Conservation (phyloP, 148 eudicot species). For the Rhododendron henanense region DNA sequence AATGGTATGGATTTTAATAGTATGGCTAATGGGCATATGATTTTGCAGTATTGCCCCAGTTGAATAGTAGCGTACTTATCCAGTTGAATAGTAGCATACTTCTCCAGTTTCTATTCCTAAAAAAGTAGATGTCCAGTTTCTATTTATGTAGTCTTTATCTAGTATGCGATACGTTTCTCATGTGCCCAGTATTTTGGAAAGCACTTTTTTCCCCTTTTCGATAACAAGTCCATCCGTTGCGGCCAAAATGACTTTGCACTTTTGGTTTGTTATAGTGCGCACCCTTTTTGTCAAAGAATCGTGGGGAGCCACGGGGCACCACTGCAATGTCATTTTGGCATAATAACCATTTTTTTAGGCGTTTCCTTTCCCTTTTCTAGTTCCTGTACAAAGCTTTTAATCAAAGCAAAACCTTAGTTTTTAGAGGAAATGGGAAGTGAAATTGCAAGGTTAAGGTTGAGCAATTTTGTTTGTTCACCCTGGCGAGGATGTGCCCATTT, state of each 20-base stretch:
- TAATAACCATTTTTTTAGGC: not conserved
- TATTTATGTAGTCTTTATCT: not conserved
- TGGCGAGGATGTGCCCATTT: not conserved
- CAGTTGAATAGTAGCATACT: not conserved
- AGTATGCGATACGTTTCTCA: not conserved
- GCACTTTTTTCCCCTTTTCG: not conserved
- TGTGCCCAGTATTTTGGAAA: not conserved
- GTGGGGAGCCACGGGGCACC: not conserved
- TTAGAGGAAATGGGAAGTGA: too few relatives aligned
- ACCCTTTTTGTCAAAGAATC: not conserved
- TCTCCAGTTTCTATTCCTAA: not conserved
- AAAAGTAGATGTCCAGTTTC: not conserved
- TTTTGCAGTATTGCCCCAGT: not conserved
- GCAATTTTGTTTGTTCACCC: not conserved
- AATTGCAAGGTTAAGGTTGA: too few relatives aligned
- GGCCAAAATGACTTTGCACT: not conserved
- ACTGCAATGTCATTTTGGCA: not conserved
- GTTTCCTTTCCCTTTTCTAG: not conserved
- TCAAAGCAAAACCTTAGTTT: not conserved
- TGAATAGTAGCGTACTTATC: too few relatives aligned
- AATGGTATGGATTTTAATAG: too few relatives aligned
- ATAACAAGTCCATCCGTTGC: not conserved
- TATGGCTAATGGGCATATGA: not conserved
- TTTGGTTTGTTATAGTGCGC: not conserved
- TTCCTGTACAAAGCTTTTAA: not conserved